phyloP scores from a whole-genome alignment of 139 green algal species.

The Chlamydomonas sp. region DNA sequence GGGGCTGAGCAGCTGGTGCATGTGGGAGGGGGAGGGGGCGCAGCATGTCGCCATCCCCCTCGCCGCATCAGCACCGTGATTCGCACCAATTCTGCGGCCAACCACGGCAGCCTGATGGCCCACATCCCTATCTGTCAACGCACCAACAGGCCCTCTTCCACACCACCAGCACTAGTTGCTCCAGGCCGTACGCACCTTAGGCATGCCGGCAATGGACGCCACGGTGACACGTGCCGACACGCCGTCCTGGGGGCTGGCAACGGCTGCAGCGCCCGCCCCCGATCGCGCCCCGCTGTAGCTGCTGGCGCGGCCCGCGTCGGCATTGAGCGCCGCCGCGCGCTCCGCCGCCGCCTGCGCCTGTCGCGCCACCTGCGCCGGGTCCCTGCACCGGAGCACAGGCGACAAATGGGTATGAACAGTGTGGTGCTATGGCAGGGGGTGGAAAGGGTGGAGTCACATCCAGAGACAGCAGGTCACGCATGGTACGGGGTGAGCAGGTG shows the following conservation, averaged over 20 bases:
- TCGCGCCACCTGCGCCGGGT: neutral
- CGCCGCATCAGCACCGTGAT: too few species aligned
- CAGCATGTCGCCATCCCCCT: neutral
- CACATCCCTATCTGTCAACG: too few species aligned
- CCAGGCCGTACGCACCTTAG: conserved; percentile 29
- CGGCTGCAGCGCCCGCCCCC: neutral
- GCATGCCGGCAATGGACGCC: conserved; percentile 44
- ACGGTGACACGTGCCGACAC: neutral
- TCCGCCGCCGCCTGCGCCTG: conserved; percentile 50
- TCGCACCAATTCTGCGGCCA: neutral
- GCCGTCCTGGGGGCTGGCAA: neutral
- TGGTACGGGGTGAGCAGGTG: too few species aligned
- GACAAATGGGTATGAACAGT: neutral
- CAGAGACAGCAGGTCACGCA: too few species aligned
- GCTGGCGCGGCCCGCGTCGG: conserved; percentile 56
- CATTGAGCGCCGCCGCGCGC: conserved; percentile 69
- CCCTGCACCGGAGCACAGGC: neutral
- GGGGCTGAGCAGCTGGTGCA: neutral
- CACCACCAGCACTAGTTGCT: neutral
- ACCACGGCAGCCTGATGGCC: too few species aligned
- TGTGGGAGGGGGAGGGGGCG: neutral
- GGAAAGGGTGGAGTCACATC: too few species aligned
- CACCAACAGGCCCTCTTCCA: too few species aligned
- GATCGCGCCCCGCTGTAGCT: conserved; percentile 43
- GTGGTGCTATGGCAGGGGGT: too few species aligned